phyloP scores from a whole-genome alignment of 2,329 filamentous ascomycete genomes.

The Sphaerostilbella broomeana region DNA sequence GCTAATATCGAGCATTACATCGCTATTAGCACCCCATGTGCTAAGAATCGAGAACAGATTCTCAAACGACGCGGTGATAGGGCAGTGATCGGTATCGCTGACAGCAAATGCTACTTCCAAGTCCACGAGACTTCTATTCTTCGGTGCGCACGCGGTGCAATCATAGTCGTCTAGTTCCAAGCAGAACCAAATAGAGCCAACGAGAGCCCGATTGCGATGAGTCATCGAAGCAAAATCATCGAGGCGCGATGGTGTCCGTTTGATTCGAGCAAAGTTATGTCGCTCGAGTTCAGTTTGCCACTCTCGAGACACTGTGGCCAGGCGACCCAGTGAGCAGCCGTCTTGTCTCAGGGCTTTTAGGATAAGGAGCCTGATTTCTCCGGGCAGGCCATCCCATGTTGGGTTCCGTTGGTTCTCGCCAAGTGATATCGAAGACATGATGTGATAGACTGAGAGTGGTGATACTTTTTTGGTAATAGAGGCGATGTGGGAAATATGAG shows the following conservation, averaged over 20 bases:
- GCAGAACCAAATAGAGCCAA: constrained; percentile 19
- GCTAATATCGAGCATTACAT: constrained; percentile 28
- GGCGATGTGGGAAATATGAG: not conserved
- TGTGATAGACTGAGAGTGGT: not conserved
- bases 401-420: not conserved
- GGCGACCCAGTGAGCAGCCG: constrained; percentile 17
- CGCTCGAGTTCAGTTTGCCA: constrained; percentile 26
- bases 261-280: constrained; percentile 25
- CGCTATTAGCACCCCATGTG: constrained; percentile 21
- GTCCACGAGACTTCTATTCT: not conserved
- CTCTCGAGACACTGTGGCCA: constrained; percentile 26
- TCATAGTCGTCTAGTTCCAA: constrained; percentile 18
- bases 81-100: constrained; percentile 14
- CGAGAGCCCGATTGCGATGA: constrained; percentile 23
- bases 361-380: constrained; percentile 14
- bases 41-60: constrained; percentile 25
- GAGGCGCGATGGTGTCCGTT: constrained; percentile 23
- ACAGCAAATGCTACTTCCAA: constrained; percentile 5
- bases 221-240: constrained; percentile 22
- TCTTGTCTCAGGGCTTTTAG: constrained; percentile 18
- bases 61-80: constrained; percentile 17
- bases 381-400: constrained; percentile 1
- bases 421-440: not conserved
- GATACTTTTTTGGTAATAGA: not conserved
- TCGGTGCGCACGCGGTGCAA: constrained; percentile 11